Evolutionary conservation across 1,284 basidiomycete genomes (phyloP).

Genomic region (Ustilago shanxiensis): DNA sequence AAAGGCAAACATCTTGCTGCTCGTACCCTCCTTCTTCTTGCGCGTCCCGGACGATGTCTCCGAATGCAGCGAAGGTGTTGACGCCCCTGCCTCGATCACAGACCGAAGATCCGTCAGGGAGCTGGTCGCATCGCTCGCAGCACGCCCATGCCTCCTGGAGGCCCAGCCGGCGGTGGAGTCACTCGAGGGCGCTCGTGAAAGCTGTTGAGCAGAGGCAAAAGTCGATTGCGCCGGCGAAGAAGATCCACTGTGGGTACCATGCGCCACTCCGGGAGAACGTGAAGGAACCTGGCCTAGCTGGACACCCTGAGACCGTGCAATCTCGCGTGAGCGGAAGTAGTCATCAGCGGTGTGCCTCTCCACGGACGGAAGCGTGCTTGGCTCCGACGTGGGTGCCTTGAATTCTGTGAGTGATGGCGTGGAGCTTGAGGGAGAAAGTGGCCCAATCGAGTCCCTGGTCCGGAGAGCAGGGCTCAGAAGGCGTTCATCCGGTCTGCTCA

Average conservation of each 20-base stretch:
- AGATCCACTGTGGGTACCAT: conserved; percentile 13
- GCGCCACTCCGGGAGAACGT: conserved; percentile 18
- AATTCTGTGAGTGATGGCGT: conserved; percentile 26
- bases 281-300: conserved; percentile 8
- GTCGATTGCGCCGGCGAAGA: conserved; percentile 27
- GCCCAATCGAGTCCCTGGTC: conserved; percentile 8
- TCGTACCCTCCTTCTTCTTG: conserved; percentile 36
- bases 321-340: conserved; percentile 24
- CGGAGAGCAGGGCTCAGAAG: background rate
- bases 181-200: conserved; percentile 28
- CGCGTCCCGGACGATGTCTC: conserved; percentile 30
- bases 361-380: conserved; percentile 11
- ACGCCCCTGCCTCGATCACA: conserved; percentile 12
- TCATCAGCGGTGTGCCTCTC: conserved; percentile 21
- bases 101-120: conserved; percentile 23
- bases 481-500: conserved; percentile 3
- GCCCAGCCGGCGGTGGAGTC: conserved; percentile 21
- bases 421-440: conserved; percentile 21
- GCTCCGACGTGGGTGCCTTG: conserved; percentile 20
- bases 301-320: conserved; percentile 6
- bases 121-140: conserved; percentile 30
- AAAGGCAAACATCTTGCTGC: conserved; percentile 47
- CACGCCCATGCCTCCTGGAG: conserved; percentile 26
- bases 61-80: conserved; percentile 36
- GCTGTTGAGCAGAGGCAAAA: conserved; percentile 22